phyloP scores from a whole-genome alignment of 257 asterid genomes.

The Nicotiana benthamiana region DNA sequence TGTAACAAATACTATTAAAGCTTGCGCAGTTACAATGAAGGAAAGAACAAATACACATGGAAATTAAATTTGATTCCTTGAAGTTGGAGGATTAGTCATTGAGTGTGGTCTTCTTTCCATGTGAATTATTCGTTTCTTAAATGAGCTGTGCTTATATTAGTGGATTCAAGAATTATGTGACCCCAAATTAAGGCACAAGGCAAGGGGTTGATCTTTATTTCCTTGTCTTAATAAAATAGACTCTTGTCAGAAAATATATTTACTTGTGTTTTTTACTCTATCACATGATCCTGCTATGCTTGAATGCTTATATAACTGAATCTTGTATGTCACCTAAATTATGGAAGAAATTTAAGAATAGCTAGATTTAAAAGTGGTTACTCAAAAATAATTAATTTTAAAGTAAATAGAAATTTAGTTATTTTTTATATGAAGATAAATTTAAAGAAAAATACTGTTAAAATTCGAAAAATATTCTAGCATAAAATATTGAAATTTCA shows the following conservation, averaged over 20 bases:
- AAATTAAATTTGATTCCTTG: background rate
- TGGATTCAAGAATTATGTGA: background rate
- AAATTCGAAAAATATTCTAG: too few species aligned
- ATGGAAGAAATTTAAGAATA: too few species aligned
- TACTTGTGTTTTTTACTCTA: background rate
- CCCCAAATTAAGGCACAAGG: background rate
- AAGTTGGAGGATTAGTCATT: background rate
- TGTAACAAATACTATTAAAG: too few species aligned
- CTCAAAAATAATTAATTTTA: too few species aligned
- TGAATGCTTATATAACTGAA: background rate
- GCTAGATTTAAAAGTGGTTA: too few species aligned
- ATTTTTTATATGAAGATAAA: too few species aligned
- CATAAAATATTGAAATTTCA: too few species aligned
- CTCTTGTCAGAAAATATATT: background rate
- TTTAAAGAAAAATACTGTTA: too few species aligned
- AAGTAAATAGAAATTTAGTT: too few species aligned
- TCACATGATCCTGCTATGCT: background rate
- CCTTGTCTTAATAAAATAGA: background rate
- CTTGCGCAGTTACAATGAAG: too few species aligned
- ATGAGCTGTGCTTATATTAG: background rate
- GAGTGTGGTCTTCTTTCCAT: background rate
- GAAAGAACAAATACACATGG: background rate
- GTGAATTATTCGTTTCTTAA: background rate
- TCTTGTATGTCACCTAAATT: background rate
- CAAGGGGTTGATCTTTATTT: background rate